phyloP scores from a whole-genome alignment of 2,329 filamentous ascomycete species.

The Xylaria sp. region DNA sequence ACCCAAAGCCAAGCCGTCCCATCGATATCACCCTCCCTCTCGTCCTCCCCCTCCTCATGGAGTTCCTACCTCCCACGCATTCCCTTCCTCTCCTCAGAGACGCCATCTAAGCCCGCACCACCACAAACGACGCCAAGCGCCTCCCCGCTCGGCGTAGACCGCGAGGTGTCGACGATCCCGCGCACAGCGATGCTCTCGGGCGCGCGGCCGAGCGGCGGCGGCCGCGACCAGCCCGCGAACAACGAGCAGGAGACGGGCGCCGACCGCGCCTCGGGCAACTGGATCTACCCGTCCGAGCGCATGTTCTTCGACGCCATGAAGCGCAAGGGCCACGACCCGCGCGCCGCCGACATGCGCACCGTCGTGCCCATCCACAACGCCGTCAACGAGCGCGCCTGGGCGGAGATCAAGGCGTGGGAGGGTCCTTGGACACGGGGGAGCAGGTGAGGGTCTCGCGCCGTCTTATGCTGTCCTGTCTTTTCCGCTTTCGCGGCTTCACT shows the following conservation, averaged over 20 bases:
- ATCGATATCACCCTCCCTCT: conserved; percentile 47
- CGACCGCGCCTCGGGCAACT: conserved; percentile 79
- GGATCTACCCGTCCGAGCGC: conserved; percentile 95
- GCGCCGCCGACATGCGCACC: conserved; percentile 81
- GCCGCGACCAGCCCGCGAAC: conserved; percentile 61
- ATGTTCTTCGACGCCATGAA: conserved; percentile 99
- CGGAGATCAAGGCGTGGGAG: conserved; percentile 92
- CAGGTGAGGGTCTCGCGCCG: too few species aligned
- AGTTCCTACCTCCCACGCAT: conserved; percentile 56
- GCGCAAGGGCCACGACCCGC: conserved; percentile 82
- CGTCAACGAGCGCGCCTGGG: conserved; percentile 96
- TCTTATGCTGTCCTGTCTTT: neutral
- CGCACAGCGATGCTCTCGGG: conserved; percentile 59
- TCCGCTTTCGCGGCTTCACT: too few species aligned
- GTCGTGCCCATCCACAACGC: conserved; percentile 98
- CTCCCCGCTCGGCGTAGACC: conserved; percentile 67
- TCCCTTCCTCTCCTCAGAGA: conserved; percentile 52
- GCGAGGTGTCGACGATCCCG: conserved; percentile 83
- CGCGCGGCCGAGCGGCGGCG: conserved; percentile 33
- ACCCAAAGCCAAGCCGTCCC: conserved; percentile 4
- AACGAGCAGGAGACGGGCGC: conserved; percentile 80
- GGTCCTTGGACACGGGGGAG: conserved; percentile 68
- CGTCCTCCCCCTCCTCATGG: conserved; percentile 56
- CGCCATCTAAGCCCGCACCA: conserved; percentile 23
- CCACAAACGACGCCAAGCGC: conserved; percentile 18